Evolutionary conservation across 2,329 filamentous ascomycete species (phyloP).

Genomic region (Botryotinia globosa): DNA sequence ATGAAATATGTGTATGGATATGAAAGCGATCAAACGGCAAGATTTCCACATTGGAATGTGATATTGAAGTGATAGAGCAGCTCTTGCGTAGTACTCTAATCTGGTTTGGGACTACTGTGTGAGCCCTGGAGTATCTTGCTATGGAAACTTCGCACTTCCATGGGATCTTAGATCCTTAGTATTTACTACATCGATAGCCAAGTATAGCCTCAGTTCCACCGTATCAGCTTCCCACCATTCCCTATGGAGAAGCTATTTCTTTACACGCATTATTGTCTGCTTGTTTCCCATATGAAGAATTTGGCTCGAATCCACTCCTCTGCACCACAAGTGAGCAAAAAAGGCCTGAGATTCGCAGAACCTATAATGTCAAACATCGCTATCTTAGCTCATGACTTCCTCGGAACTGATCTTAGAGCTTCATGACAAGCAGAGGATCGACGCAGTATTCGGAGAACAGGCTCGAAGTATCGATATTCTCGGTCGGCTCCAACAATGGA

Average conservation of each 20-base stretch:
- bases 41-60: background rate
- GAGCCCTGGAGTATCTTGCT: background rate
- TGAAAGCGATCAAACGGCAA: background rate
- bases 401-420: slow-evolving; percentile 41
- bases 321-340: no score
- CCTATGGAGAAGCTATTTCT: no score
- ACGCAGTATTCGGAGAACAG: slow-evolving; percentile 40
- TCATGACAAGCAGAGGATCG: slow-evolving; percentile 25
- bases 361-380: no score
- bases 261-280: no score
- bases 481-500: slow-evolving; percentile 36
- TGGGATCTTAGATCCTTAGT: no score
- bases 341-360: no score
- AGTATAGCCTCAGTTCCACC: no score
- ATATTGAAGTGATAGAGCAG: background rate
- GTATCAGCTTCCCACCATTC: no score
- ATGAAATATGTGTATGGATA: background rate
- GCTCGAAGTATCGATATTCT: background rate
- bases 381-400: background rate
- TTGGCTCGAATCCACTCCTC: no score
- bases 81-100: background rate
- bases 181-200: no score
- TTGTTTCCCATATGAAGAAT: no score
- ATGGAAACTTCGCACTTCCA: background rate
- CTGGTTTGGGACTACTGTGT: background rate